Evolutionary conservation across 2,329 filamentous ascomycete genomes (phyloP).

Genomic region (Magnaporthiopsis rhizophila): DNA sequence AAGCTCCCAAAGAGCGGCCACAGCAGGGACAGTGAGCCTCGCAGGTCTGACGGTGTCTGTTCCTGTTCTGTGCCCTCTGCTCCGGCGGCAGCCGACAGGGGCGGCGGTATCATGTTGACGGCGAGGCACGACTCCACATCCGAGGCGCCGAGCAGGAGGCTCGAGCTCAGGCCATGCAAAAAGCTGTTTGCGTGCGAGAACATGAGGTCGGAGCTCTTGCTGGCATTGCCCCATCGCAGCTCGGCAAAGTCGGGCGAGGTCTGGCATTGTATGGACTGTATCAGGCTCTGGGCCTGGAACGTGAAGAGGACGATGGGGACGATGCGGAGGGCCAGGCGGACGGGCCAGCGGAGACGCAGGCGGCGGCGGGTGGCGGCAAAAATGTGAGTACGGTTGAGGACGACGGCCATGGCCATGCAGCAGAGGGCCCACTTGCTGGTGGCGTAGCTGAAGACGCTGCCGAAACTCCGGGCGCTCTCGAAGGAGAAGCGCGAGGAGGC

Average conservation of each 20-base stretch:
- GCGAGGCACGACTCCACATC: constrained; percentile 69
- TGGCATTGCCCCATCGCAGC: constrained; percentile 61
- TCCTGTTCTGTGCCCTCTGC: constrained; percentile 23
- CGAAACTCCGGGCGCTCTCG: constrained; percentile 60
- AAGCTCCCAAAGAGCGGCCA: constrained; percentile 69
- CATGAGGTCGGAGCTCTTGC: constrained; percentile 58
- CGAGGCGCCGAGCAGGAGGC: constrained; percentile 62
- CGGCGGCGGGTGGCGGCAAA: constrained; percentile 83
- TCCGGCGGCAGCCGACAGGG: not conserved
- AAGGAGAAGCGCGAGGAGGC: constrained; percentile 40
- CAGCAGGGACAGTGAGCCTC: constrained; percentile 68
- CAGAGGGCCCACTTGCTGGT: constrained; percentile 88
- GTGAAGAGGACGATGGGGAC: constrained; percentile 63
- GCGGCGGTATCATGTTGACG: constrained; percentile 59
- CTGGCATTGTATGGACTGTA: constrained; percentile 88
- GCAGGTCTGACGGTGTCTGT: constrained; percentile 45
- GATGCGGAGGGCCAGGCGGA: constrained; percentile 62
- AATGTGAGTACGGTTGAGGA: constrained; percentile 87
- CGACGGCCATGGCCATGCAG: constrained; percentile 76
- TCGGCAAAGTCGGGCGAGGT: constrained; percentile 66
- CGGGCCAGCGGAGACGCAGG: constrained; percentile 65
- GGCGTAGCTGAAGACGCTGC: constrained; percentile 82
- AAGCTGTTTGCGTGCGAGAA: constrained; percentile 62
- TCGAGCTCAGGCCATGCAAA: constrained; percentile 64
- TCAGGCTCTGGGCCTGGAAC: constrained; percentile 58